Evolutionary conservation across 495 filamentous ascomycete species (phyloP).

Genomic region (Neurospora sp.): DNA sequence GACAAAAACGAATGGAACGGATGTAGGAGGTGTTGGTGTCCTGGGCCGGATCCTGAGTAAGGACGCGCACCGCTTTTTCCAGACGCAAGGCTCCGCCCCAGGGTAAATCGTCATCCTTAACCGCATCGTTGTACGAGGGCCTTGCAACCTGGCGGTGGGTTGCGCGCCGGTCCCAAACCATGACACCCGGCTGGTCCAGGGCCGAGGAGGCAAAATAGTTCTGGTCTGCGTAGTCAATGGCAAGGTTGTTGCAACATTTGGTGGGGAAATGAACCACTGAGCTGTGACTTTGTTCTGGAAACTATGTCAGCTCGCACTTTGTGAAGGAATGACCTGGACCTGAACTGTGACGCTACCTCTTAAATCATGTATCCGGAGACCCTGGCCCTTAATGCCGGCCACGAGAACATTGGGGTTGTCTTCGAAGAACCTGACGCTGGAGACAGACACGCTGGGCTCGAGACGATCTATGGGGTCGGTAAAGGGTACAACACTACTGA

Average conservation of each 20-base stretch:
- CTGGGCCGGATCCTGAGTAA: slow-evolving; percentile 23
- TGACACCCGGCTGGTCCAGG: slow-evolving; percentile 57
- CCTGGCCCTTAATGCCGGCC: slow-evolving; percentile 75
- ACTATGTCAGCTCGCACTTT: neutral
- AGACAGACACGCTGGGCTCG: slow-evolving; percentile 76
- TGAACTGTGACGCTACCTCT: slow-evolving; percentile 49
- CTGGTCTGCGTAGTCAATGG: slow-evolving; percentile 80
- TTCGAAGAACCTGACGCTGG: slow-evolving; percentile 83
- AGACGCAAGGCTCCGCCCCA: slow-evolving; percentile 58
- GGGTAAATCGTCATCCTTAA: slow-evolving; percentile 38
- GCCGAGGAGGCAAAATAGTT: slow-evolving; percentile 93
- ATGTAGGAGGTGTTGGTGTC: slow-evolving; percentile 46
- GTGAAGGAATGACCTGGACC: neutral
- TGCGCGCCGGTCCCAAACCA: slow-evolving; percentile 82
- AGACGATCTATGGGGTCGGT: slow-evolving; percentile 60
- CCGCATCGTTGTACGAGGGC: slow-evolving; percentile 34
- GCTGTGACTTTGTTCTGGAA: slow-evolving; percentile 20
- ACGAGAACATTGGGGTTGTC: slow-evolving; percentile 76
- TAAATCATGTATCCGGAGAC: slow-evolving; percentile 81
- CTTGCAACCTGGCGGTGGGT: slow-evolving; percentile 38
- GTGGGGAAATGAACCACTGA: slow-evolving; percentile 54
- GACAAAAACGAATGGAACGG: slow-evolving; percentile 71
- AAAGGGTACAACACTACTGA: slow-evolving; percentile 24
- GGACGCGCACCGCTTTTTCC: slow-evolving; percentile 42
- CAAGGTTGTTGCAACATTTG: slow-evolving; percentile 78